phyloP scores from a whole-genome alignment of 306 rosid genomes.

The Datisca glomerata region DNA sequence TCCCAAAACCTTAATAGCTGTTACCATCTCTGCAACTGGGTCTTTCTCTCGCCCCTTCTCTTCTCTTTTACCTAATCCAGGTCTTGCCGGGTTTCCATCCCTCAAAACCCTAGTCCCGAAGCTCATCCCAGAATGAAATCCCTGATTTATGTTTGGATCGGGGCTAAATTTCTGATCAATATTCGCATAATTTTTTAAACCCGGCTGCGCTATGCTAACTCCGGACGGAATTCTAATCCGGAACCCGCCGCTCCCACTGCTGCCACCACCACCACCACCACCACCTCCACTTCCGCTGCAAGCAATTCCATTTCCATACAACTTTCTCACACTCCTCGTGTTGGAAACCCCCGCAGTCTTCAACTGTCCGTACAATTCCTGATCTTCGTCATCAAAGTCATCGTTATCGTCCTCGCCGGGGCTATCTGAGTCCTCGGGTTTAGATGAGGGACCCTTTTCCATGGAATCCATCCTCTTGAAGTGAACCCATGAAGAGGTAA shows the following conservation, averaged over 20 bases:
- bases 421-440: slow-evolving; percentile 42
- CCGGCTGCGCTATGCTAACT: slow-evolving; percentile 58
- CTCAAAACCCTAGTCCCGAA: slow-evolving; percentile 41
- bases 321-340: slow-evolving; percentile 41
- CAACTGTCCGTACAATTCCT: slow-evolving; percentile 44
- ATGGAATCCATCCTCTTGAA: slow-evolving; percentile 84
- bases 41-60: slow-evolving; percentile 37
- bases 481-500: slow-evolving; percentile 72
- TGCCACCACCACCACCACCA: slow-evolving; percentile 12
- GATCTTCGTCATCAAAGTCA: slow-evolving; percentile 49
- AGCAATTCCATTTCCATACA: slow-evolving; percentile 43
- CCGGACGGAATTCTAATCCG: slow-evolving; percentile 77
- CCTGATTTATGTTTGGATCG: slow-evolving; percentile 21
- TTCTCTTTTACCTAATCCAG: slow-evolving; percentile 31
- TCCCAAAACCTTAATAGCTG: slow-evolving; percentile 70
- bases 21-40: slow-evolving; percentile 55
- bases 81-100: slow-evolving; percentile 24
- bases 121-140: slow-evolving; percentile 16
- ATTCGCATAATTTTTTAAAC: slow-evolving; percentile 31
- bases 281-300: slow-evolving; percentile 1
- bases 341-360: slow-evolving; percentile 39
- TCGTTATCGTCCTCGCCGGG: slow-evolving; percentile 27
- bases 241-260: slow-evolving; percentile 32
- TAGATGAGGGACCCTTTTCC: slow-evolving; percentile 68
- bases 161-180: slow-evolving; percentile 38